Evolutionary conservation across 2,329 filamentous ascomycete species (phyloP).

Genomic region (Emydomyces testavorans): DNA sequence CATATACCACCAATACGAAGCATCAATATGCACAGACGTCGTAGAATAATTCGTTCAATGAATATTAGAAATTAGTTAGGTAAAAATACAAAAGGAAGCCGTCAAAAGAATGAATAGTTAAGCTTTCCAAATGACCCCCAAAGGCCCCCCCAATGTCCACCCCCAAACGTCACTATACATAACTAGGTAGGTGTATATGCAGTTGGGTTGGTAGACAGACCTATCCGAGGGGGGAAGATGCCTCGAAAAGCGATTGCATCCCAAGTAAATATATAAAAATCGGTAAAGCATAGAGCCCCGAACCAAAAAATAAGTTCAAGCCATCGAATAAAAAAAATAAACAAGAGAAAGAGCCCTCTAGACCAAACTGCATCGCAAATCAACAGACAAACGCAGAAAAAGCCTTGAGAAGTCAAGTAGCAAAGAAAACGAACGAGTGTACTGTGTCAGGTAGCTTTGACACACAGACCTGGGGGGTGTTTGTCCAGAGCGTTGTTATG

Average conservation of each 20-base stretch:
- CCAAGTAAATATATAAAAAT: neutral
- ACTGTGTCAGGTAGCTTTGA: neutral
- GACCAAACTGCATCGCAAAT: slow-evolving; percentile 7
- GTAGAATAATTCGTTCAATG: too few species aligned
- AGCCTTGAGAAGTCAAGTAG: neutral
- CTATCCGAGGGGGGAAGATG: neutral
- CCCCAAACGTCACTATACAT: too few species aligned
- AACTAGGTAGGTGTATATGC: neutral
- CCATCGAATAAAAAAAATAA: neutral
- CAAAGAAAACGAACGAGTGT: neutral
- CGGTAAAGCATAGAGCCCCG: neutral
- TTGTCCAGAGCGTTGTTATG: neutral
- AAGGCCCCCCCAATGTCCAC: too few species aligned
- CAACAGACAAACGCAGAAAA: slow-evolving; percentile 8
- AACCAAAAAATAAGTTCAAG: slow-evolving; percentile 3
- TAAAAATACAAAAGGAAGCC: slow-evolving; percentile 4
- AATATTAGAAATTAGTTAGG: slow-evolving; percentile 6
- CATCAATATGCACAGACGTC: too few species aligned
- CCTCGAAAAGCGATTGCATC: neutral
- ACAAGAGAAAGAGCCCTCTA: neutral
- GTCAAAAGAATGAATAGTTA: slow-evolving; percentile 7
- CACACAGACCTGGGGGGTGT: slow-evolving; percentile 5
- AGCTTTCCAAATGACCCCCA: neutral
- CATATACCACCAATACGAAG: too few species aligned
- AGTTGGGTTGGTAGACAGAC: neutral